These are phyloP conservation scores for Syzygium grande DNA, from an alignment of 345 rosid species.

Conservation along the genomic window DNA sequence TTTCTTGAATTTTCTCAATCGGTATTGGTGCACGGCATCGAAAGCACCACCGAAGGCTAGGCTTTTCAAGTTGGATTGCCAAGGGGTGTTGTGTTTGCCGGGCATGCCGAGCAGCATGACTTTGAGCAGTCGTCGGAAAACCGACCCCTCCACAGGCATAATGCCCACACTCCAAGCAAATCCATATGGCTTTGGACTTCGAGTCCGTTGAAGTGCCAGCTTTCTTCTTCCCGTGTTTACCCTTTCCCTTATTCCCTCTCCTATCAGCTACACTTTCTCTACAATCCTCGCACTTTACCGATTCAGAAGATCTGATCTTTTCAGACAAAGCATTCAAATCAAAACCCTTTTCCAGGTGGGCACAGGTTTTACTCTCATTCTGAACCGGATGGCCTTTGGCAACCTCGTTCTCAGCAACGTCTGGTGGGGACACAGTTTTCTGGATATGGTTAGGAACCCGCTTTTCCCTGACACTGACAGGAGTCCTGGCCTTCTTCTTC, in stretches of 20 bases:
- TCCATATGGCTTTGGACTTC: slow-evolving; percentile 71
- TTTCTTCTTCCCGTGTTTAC: slow-evolving; percentile 62
- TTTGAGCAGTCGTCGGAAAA: slow-evolving; percentile 64
- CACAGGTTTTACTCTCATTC: slow-evolving; percentile 45
- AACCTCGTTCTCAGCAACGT: slow-evolving; percentile 13
- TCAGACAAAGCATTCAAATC: slow-evolving; percentile 45
- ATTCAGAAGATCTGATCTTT: slow-evolving; percentile 43
- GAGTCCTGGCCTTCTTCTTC: slow-evolving; percentile 60
- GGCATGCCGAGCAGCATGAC: slow-evolving; percentile 69
- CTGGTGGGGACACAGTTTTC: slow-evolving; percentile 25
- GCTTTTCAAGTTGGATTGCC: slow-evolving; percentile 74
- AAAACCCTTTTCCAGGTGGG: slow-evolving; percentile 58
- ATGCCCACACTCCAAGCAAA: slow-evolving; percentile 92
- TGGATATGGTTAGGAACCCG: slow-evolving; percentile 15
- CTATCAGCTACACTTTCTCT: slow-evolving; percentile 47
- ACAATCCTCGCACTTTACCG: slow-evolving; percentile 70
- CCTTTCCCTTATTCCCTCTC: slow-evolving; percentile 60
- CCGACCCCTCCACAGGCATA: slow-evolving; percentile 88
- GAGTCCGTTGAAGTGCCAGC: slow-evolving; percentile 32
- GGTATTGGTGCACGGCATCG: slow-evolving; percentile 58
- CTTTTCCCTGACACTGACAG: slow-evolving; percentile 50
- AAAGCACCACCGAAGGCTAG: slow-evolving; percentile 86
- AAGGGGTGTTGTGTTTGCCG: slow-evolving; percentile 58
- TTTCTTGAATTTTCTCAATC: slow-evolving; percentile 54
- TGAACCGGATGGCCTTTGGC: slow-evolving; percentile 17